phyloP scores from a whole-genome alignment of 768 basidiomycete genomes.

The Panellus pusillus region DNA sequence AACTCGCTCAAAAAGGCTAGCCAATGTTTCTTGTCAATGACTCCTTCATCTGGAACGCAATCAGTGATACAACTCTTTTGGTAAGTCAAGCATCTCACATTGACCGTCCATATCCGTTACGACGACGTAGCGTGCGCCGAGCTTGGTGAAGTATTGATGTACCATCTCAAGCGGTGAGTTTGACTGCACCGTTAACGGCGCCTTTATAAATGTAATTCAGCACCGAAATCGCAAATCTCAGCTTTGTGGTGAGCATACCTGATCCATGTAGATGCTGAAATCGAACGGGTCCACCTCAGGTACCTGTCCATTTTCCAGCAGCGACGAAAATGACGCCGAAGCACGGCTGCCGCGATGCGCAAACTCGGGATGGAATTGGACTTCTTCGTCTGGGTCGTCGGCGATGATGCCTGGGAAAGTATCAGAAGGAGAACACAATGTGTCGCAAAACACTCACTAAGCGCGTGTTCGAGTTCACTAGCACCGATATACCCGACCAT shows the following conservation, averaged over 20 bases:
- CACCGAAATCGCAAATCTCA: not conserved
- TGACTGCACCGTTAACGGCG: conserved; percentile 81
- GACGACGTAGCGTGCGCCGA: conserved; percentile 89
- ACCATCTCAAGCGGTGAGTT: conserved; percentile 90
- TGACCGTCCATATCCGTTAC: conserved; percentile 80
- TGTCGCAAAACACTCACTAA: conserved; percentile 52
- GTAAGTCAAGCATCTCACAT: conserved; percentile 48
- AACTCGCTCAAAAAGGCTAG: conserved; percentile 80
- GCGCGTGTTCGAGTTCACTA: conserved; percentile 91
- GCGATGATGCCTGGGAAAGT: conserved; percentile 62
- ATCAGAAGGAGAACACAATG: not conserved
- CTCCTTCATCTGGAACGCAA: conserved; percentile 66
- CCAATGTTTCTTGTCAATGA: conserved; percentile 95
- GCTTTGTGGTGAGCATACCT: conserved; percentile 44
- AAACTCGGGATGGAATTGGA: conserved; percentile 60
- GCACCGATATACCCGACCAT: conserved; percentile 90
- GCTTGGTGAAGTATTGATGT: conserved; percentile 91
- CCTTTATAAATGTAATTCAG: conserved; percentile 41
- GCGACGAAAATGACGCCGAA: conserved; percentile 62
- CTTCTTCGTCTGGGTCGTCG: conserved; percentile 63
- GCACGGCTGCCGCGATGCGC: conserved; percentile 38
- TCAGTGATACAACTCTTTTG: not conserved
- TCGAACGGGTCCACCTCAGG: conserved; percentile 60
- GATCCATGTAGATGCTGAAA: conserved; percentile 88
- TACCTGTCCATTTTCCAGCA: conserved; percentile 41